These are phyloP conservation scores for Leptoxyphium fumago DNA, from an alignment of 2,329 filamentous ascomycete genomes.

Conservation along the genomic window DNA sequence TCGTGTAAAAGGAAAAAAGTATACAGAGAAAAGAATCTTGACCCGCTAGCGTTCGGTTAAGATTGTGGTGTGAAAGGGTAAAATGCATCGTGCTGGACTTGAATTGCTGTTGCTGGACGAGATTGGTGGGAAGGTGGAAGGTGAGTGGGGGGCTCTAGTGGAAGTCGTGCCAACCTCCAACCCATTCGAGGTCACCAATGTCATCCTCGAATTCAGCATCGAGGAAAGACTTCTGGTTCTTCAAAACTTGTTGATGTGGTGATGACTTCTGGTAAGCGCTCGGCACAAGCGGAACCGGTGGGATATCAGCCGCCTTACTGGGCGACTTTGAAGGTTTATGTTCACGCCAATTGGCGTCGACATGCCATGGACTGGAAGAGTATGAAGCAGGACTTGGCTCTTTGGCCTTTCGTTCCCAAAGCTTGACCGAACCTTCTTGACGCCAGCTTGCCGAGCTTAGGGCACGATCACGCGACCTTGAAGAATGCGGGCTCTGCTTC, in stretches of 20 bases:
- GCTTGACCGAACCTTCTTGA: constrained; percentile 16
- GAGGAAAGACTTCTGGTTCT: constrained; percentile 23
- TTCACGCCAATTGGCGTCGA: constrained; percentile 36
- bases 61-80: not conserved
- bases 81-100: not conserved
- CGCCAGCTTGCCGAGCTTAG: constrained; percentile 13
- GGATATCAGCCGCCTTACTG: constrained; percentile 3
- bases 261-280: constrained; percentile 5
- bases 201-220: constrained; percentile 34
- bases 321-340: constrained; percentile 17
- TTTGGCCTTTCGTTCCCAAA: constrained; percentile 18
- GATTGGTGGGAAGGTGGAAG: not conserved
- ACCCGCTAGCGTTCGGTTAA: not conserved
- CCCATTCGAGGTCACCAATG: constrained; percentile 77
- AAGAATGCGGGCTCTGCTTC: not conserved
- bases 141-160: constrained; percentile 23
- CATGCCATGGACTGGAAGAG: constrained; percentile 23
- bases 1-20: not conserved
- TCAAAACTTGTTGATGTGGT: constrained; percentile 6
- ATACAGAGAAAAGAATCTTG: no score
- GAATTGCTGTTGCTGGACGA: not conserved
- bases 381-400: constrained; percentile 6
- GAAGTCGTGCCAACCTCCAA: constrained; percentile 75
- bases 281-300: constrained; percentile 5
- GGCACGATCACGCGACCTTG: constrained; percentile 14